Conservation (phyloP, 2,329 filamentous ascomycete genomes). For the Aureobasidium uvarum region DNA sequence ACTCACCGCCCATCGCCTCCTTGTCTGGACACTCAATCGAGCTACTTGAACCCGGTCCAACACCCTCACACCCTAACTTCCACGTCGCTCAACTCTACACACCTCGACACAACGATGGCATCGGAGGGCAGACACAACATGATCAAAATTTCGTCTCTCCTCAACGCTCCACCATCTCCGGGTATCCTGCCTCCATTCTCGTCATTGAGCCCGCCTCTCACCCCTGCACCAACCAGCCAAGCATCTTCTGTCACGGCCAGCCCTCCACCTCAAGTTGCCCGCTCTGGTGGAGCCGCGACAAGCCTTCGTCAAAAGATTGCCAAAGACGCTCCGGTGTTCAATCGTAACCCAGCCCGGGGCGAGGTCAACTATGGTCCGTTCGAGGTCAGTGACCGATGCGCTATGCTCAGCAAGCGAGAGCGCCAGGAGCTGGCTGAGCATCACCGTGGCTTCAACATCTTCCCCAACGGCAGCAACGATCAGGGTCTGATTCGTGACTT, state of each 20-base stretch:
- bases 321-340: slow-evolving; percentile 64
- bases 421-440: slow-evolving; percentile 53
- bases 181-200: slow-evolving; percentile 22
- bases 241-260: slow-evolving; percentile 31
- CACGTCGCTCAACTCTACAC: slow-evolving; percentile 3
- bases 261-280: slow-evolving; percentile 32
- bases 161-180: slow-evolving; percentile 25
- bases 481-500: slow-evolving; percentile 48
- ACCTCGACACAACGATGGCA: slow-evolving; percentile 4
- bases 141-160: slow-evolving; percentile 25
- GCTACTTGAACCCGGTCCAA: slow-evolving; percentile 21
- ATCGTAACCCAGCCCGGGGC: slow-evolving; percentile 62
- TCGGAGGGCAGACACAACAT: not conserved
- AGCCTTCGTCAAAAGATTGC: slow-evolving; percentile 54
- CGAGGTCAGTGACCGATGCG: slow-evolving; percentile 56
- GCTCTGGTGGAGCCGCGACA: slow-evolving; percentile 25
- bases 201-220: slow-evolving; percentile 32
- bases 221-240: slow-evolving; percentile 33
- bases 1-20: slow-evolving; percentile 26
- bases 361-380: slow-evolving; percentile 71
- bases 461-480: slow-evolving; percentile 57
- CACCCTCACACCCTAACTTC: not conserved
- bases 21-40: slow-evolving; percentile 17
- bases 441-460: slow-evolving; percentile 64
- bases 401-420: slow-evolving; percentile 31